Base-by-base conservation (phyloP, 768 basidiomycete species). In the Tricholoma hemisulphureum region DNA sequence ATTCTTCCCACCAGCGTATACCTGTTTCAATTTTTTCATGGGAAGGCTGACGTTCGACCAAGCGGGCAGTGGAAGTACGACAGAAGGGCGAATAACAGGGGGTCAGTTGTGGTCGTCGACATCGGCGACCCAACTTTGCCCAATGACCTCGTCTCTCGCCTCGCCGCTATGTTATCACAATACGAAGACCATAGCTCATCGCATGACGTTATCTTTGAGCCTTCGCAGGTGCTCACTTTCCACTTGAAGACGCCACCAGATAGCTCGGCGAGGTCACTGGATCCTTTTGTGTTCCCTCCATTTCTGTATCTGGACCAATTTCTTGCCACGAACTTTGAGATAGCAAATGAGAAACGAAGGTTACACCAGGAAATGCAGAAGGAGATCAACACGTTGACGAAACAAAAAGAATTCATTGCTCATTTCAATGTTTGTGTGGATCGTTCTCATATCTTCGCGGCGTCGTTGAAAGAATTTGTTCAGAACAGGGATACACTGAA, bases 261-360 rank as follows among this genome's bases (percentile, higher is more conserved):
- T 23, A 56, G 57, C 26, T 45, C 59, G 23, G 59, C 63, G 28
- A 73, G 70, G 59, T 57, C 70, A 2, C 62, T 70, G 2, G 76
- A 80, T 35, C 72, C 74, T 2, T 86, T 92, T 61, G 69, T 67
- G 13, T 93, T 81, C 62, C 90, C 91, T 2, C 82, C 80, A 61
- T 74, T 76, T 18, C 74, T 93, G 48, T 91, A 83, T 67, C 74
- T 93, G 46, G 91, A 93, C 65, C 83, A 85, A 51, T 93, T 91
- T 62, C 61, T 92, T 60, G 76, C 76, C 50, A 77, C 79, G 51
- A 90, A 89, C 39, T 62, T 82, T 4, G 76, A 77, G n/a, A 26
- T 79, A 16, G 71, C 74, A 2, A 73, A 77, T 50, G 63, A 73
- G 53, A 81, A 78, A 56, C 63, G 74, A 31, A 59, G 53, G 10